These are phyloP conservation scores for Candida smagusa DNA, from an alignment of 1,139 yeast species.

Conservation along the genomic window DNA sequence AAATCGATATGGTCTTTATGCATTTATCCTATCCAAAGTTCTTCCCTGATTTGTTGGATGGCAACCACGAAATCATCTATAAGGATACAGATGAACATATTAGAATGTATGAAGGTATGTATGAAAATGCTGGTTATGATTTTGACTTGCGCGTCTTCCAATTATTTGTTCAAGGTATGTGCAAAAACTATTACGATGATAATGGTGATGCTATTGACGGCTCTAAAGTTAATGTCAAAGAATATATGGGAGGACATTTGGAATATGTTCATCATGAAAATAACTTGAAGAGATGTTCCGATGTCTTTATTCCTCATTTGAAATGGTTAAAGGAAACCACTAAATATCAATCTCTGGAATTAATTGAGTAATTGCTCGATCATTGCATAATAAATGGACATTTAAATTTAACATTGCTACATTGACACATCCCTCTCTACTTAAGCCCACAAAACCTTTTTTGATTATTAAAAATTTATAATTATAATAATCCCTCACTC, in stretches of 20 bases:
- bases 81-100: conserved; percentile 34
- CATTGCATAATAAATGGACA: no score
- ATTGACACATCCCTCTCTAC: no score
- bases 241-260: conserved; percentile 37
- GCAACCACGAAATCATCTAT: conserved; percentile 45
- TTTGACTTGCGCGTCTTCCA: conserved; percentile 46
- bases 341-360: conserved; percentile 2
- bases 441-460: no score
- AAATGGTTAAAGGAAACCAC: conserved; percentile 23
- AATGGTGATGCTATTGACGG: conserved; percentile 30
- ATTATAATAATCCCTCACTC: no score
- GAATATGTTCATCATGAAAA: conserved; percentile 26
- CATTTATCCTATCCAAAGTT: conserved; percentile 68
- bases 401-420: no score
- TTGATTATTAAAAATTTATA: no score
- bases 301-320: conserved; percentile 29
- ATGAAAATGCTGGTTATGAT: conserved; percentile 47
- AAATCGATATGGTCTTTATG: conserved; percentile 43
- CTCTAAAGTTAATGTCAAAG: conserved; percentile 15
- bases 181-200: conserved; percentile 33
- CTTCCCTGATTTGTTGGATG: conserved; percentile 47
- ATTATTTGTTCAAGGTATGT: conserved; percentile 37
- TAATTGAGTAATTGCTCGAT: no score
- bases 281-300: conserved; percentile 26
- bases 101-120: conserved; percentile 44